Evolutionary conservation across 176 grass and related monocot genomes (phyloP).

Genomic region (Triticum monococcum): DNA sequence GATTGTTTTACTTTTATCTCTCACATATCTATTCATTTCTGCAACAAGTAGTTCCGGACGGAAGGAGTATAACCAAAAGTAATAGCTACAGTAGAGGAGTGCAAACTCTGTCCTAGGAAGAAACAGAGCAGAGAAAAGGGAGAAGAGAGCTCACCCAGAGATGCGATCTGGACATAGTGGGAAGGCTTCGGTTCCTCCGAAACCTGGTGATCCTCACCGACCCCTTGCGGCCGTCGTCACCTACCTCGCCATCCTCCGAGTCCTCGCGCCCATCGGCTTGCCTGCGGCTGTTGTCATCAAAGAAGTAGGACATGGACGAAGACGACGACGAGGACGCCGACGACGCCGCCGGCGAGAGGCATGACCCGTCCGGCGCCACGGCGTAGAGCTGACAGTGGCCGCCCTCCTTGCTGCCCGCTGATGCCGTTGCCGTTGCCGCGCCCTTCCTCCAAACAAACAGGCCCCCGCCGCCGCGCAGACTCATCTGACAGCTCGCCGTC

Average conservation of each 20-base stretch:
- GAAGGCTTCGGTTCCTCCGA: constrained; percentile 48
- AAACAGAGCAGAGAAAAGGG: too few species aligned
- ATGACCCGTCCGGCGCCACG: not conserved
- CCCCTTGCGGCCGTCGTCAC: not conserved
- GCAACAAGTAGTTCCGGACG: too few species aligned
- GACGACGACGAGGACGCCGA: not conserved
- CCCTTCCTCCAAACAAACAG: constrained; percentile 38
- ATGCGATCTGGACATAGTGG: constrained; percentile 28
- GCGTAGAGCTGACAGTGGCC: not conserved
- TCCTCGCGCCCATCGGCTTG: not conserved
- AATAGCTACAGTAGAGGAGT: too few species aligned
- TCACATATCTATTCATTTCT: too few species aligned
- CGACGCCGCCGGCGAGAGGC: not conserved
- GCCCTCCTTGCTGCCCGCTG: not conserved
- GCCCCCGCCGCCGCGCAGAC: not conserved
- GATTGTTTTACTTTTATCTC: too few species aligned
- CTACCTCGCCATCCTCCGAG: not conserved
- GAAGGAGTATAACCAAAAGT: too few species aligned
- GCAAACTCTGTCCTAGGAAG: too few species aligned
- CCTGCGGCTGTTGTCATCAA: not conserved
- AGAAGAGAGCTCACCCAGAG: constrained; percentile 50
- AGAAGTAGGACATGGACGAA: constrained; percentile 10
- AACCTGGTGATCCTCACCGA: constrained; percentile 48
- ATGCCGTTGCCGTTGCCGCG: not conserved
- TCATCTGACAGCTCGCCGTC: not conserved